Evolutionary conservation across 192 early-diverging fungal species (phyloP), one percentile per base, ranked within the genome.

Genomic region (Chytriomyces hyalinus): DNA sequence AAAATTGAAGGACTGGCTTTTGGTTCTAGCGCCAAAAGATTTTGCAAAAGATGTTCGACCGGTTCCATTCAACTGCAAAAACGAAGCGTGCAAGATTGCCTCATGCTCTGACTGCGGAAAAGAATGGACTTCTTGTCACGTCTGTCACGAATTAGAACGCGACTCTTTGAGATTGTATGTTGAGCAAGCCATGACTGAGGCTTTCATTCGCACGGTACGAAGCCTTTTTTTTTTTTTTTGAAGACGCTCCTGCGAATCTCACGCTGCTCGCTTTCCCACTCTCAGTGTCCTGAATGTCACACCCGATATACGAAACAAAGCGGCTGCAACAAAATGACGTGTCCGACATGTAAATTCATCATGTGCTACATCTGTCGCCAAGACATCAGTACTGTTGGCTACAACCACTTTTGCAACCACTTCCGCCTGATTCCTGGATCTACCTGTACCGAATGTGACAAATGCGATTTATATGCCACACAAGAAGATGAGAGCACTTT

Each of bases 291-390:
- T 26, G 49, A 61, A 4, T 91, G 90, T 75, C 77, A 67, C 44
- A 60, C 90, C 17, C 84, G 87, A 49, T 91, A 87, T 71, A 80
- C 81, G 70, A 90, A 90, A 61, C 73, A 84, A 45, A 82, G 83
- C 78, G 90, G 90, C 0, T 91, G 90, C 79, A 91, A 91, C 81
- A 91, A 91, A 76, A 90, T 91, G 84, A 81, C 80, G 47, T 91
- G 90, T 53, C 72, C 83, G 6, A 86, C 83, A 76, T 90, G 90
- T 81, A 67, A 72, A 44, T 88, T 89, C 75, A 70, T 78, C 6
- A 91, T 91, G 90, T 91, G 90, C 57, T 91, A 91, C 77, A 73
- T 90, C 5, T 91, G 90, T 71, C 78, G 90, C 72, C 84, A 88
- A 62, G 87, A 91, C 63, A 87, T 91, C 67, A 65, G 81, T 5